phyloP scores from a whole-genome alignment of 1,284 basidiomycete genomes.

The Cutaneotrichosporon sp. region DNA sequence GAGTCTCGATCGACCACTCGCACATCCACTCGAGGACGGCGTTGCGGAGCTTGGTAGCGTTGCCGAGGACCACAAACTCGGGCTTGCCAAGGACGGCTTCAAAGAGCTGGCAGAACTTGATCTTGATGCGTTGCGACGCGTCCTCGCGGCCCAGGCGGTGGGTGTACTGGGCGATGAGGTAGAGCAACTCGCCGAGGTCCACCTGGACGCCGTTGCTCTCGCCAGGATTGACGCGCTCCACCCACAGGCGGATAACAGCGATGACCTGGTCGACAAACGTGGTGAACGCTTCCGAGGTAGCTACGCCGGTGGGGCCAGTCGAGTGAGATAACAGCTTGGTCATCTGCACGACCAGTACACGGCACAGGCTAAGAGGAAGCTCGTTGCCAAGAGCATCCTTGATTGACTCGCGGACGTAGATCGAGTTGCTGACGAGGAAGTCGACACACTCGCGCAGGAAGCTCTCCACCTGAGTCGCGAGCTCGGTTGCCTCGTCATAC shows the following conservation, averaged over 20 bases:
- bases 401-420: conserved; percentile 70
- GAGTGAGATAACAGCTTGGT: conserved; percentile 59
- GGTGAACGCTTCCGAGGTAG: conserved; percentile 61
- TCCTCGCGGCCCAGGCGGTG: conserved; percentile 62
- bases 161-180: conserved; percentile 67
- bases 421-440: conserved; percentile 64
- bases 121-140: conserved; percentile 64
- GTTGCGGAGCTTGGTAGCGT: conserved; percentile 68
- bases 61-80: conserved; percentile 65
- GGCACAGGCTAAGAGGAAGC: conserved; percentile 68
- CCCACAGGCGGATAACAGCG: conserved; percentile 69
- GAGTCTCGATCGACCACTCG: conserved; percentile 63
- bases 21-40: conserved; percentile 70
- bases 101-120: conserved; percentile 73
- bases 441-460: conserved; percentile 74
- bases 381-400: conserved; percentile 79
- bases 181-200: conserved; percentile 69
- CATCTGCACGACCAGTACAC: conserved; percentile 67
- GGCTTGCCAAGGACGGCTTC: conserved; percentile 67
- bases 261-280: conserved; percentile 73
- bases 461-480: conserved; percentile 59
- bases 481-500: conserved; percentile 65
- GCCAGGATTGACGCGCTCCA: conserved; percentile 68
- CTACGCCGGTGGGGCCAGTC: conserved; percentile 51
- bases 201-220: conserved; percentile 64